A percentile compares a stretch with the other conserved stretches of the same genome.
Conservation (phyloP, 352 stramenopile genomes). For the Pythium phragmiticola region DNA sequence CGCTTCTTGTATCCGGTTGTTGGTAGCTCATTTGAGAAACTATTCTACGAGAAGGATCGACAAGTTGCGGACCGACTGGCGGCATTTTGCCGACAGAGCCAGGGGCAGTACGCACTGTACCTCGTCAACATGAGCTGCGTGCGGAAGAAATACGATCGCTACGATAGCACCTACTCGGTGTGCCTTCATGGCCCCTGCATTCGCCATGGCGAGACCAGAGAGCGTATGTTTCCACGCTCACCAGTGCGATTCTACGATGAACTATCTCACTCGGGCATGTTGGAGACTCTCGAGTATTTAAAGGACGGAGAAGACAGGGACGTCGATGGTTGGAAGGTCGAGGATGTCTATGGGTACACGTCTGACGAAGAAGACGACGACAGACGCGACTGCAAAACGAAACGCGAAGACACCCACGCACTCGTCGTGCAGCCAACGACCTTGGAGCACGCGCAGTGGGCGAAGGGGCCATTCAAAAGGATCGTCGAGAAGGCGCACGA, state of each 20-base stretch:
- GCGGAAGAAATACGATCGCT: neutral
- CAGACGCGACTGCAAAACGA: too few relatives aligned
- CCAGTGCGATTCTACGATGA: neutral
- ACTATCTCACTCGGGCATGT: neutral
- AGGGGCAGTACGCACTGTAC: constrained; percentile 3
- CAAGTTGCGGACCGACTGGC: neutral
- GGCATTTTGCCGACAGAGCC: neutral
- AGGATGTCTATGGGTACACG: neutral
- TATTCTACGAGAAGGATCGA: neutral
- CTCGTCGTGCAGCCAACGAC: neutral
- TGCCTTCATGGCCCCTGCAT: neutral
- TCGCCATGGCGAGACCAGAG: neutral
- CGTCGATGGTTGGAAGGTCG: too few relatives aligned
- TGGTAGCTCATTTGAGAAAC: neutral
- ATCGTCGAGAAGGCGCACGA: neutral
- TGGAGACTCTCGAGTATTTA: neutral
- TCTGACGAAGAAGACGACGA: neutral
- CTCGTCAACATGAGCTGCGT: neutral
- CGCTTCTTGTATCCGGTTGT: neutral
- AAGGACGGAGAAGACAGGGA: too few relatives aligned
- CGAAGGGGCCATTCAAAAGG: neutral
- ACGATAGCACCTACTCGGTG: neutral
- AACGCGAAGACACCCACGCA: neutral
- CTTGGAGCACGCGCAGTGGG: constrained; percentile 1
- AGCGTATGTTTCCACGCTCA: neutral